phyloP scores from a whole-genome alignment of 352 stramenopile species.

The Blastocystis sp. region DNA sequence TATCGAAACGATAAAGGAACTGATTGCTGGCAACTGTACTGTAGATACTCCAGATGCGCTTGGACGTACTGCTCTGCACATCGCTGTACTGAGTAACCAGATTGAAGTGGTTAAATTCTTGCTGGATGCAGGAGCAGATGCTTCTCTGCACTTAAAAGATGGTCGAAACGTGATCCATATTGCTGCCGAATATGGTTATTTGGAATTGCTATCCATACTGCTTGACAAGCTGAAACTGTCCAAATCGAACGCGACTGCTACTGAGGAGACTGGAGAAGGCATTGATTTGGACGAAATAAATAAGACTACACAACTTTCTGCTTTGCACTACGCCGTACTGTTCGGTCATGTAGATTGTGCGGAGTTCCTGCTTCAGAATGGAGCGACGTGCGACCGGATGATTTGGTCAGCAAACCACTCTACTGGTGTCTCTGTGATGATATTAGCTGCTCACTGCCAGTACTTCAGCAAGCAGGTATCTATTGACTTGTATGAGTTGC shows the following conservation, averaged over 20 bases:
- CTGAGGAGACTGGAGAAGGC: not conserved
- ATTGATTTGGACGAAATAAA: conserved; percentile 60
- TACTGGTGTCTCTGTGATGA: not conserved
- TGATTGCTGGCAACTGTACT: not conserved
- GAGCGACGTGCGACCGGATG: conserved; percentile 39
- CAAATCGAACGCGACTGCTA: not conserved
- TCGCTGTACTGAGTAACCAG: conserved; percentile 59
- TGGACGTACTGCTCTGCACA: conserved; percentile 63
- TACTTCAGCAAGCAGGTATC: conserved; percentile 47
- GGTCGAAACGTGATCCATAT: conserved; percentile 63
- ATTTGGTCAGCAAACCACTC: conserved; percentile 41
- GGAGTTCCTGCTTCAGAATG: conserved; percentile 45
- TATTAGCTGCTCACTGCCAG: conserved; percentile 10
- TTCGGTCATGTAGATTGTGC: conserved; percentile 60
- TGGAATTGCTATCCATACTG: not conserved
- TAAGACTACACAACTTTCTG: not conserved
- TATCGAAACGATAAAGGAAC: not conserved
- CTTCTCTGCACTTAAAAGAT: conserved; percentile 58
- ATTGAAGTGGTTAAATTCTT: conserved; percentile 38
- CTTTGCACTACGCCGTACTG: conserved; percentile 38
- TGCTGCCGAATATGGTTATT: conserved; percentile 62
- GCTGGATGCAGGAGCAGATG: conserved; percentile 60
- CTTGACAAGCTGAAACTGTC: not conserved
- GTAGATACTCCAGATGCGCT: conserved; percentile 60
- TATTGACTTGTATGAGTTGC: conserved; percentile 48